Evolutionary conservation across 2,329 filamentous ascomycete genomes (phyloP).

Genomic region (Colletotrichum liriopes): DNA sequence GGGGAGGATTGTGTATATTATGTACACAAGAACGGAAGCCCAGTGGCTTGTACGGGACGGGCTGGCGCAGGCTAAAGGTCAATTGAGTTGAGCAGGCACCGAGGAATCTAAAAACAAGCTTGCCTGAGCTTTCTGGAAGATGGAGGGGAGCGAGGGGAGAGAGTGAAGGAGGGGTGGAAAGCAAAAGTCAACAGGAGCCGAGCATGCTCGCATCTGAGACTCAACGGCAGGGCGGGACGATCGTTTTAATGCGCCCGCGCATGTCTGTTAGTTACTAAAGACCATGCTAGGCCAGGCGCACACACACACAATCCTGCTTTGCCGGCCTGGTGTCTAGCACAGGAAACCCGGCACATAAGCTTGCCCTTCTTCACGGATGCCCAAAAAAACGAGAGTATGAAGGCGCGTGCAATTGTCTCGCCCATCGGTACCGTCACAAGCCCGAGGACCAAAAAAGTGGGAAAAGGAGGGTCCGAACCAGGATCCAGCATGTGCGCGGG

Average conservation of each 20-base stretch:
- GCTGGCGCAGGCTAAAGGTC: constrained; percentile 10
- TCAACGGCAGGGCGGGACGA: constrained; percentile 31
- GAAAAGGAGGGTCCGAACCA: constrained; percentile 23
- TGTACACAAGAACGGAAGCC: background rate
- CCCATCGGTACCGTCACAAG: constrained; percentile 40
- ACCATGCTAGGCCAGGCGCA: constrained; percentile 4
- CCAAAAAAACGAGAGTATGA: background rate
- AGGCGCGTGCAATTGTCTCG: constrained; percentile 38
- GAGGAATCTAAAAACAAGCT: constrained; percentile 34
- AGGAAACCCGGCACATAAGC: constrained; percentile 1
- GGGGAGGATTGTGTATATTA: constrained; percentile 4
- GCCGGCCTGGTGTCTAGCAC: constrained; percentile 8
- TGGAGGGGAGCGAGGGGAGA: constrained; percentile 29
- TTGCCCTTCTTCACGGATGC: constrained; percentile 16
- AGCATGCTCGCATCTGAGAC: constrained; percentile 34
- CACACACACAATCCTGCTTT: background rate
- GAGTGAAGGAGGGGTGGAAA: constrained; percentile 29
- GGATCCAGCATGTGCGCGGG: constrained; percentile 29
- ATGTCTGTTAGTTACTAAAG: background rate
- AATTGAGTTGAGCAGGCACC: constrained; percentile 40
- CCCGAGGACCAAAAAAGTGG: constrained; percentile 35
- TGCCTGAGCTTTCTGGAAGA: constrained; percentile 24
- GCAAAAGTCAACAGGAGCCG: constrained; percentile 30
- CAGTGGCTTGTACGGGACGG: background rate
- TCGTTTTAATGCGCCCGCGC: constrained; percentile 34